Conservation (phyloP, 2,329 filamentous ascomycete genomes). For the Gremmenia infestans region DNA sequence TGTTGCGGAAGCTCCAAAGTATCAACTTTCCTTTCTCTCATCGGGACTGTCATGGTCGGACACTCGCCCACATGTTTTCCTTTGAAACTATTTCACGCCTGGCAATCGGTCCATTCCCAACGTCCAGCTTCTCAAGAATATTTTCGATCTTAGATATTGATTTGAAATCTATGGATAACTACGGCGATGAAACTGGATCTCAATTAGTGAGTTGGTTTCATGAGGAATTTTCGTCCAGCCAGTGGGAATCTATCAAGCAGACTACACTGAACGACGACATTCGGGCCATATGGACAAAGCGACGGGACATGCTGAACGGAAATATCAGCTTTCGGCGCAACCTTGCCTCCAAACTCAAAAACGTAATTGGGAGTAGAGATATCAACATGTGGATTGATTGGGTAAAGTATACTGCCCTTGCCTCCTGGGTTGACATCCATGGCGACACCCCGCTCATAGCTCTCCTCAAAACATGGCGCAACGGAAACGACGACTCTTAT, state of each 20-base stretch:
- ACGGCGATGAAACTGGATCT: too few relatives aligned
- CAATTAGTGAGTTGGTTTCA: too few relatives aligned
- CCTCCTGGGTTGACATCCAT: conserved; percentile 3
- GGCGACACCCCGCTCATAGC: conserved; percentile 6
- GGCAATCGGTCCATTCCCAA: background rate
- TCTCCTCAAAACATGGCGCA: conserved; percentile 1
- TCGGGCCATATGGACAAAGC: background rate
- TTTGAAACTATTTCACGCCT: background rate
- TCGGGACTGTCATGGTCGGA: conserved; percentile 4
- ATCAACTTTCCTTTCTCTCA: background rate
- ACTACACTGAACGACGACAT: too few relatives aligned
- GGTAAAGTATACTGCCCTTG: background rate
- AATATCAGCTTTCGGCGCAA: background rate
- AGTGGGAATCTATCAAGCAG: too few relatives aligned
- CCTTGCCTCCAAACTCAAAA: background rate
- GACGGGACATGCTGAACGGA: background rate
- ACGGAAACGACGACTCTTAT: background rate
- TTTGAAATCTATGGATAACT: too few relatives aligned
- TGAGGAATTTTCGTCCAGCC: too few relatives aligned
- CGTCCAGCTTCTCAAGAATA: background rate
- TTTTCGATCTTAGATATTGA: background rate
- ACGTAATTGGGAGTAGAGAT: too few relatives aligned
- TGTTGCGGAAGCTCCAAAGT: background rate
- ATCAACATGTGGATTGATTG: background rate
- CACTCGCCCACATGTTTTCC: background rate